Evolutionary conservation across 2,329 filamentous ascomycete species (phyloP), one percentile per base, ranked within the genome.

Genomic region (Exophiala alcalophila): DNA sequence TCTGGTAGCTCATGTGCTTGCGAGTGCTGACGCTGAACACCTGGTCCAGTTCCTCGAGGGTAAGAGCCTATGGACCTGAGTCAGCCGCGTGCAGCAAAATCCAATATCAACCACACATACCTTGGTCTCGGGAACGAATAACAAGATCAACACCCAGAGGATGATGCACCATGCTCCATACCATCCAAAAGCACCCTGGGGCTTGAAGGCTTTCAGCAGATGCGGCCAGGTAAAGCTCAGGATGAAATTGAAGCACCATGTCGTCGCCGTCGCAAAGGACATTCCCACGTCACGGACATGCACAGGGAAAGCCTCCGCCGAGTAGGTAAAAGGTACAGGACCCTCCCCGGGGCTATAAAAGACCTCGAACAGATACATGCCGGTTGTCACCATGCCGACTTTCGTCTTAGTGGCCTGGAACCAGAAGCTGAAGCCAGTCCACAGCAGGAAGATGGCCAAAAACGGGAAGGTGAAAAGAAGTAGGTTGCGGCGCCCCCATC

Each of bases 281-380:
- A 82, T 82, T 25, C 78, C 78, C 7, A 80, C 66, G n/a, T 78
- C 71, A 8, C 78, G 73, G 23, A 81, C 73, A 45, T 80, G 76
- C 7, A 80, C 61, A 6, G 78, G 78, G 7, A 80, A 82, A 1
- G 76, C 77, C 59, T 83, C 80, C 4, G 80, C 78, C 0, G 76
- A 80, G 58, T 83, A 83, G 0, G 77, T 80, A 53, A 83, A 83
- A 1, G 79, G 78, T 0, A 81, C 78, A 0, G 74, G 74, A 0
- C 79, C 79, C 59, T 78, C 77, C 15, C 79, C 79, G 1, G 78
- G 67, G 0, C 66, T 70, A 55, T 76, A 76, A 18, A 70, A 68
- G 11, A 75, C 66, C 52, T 73, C 73, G 29, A 52, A 52, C n/a
- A 52, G 35, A 28, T 51, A 51, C 39, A 50, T 37, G 16, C 12